Percentiles rank a stretch among this genome's conserved stretches.
Conservation (phyloP, 208 protist genomes). For the Acanthamoeba quina region DNA sequence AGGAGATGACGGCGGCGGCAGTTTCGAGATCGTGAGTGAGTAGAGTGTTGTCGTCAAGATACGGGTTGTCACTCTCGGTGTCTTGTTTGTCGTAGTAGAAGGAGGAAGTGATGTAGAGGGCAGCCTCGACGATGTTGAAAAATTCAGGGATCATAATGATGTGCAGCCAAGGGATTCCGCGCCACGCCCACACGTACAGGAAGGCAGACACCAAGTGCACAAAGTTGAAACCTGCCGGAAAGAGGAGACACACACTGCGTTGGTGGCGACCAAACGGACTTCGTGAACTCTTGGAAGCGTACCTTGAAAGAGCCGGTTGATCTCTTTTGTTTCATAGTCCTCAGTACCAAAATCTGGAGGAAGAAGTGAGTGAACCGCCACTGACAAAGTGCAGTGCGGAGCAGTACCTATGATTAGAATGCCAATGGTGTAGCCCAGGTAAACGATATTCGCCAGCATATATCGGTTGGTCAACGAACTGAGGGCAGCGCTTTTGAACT, state of each 20-base stretch:
- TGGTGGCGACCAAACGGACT: not conserved
- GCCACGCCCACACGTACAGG: not conserved
- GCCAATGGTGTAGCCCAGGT: constrained; percentile 7
- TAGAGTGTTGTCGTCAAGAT: not conserved
- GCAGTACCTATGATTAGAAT: not conserved
- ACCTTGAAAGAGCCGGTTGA: constrained; percentile 8
- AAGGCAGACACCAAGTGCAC: not conserved
- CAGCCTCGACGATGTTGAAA: not conserved
- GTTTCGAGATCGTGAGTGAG: not conserved
- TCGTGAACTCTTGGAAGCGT: not conserved
- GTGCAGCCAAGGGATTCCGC: not conserved
- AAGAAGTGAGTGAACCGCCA: not conserved
- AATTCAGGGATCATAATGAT: not conserved
- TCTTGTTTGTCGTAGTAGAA: constrained; percentile 5
- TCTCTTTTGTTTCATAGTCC: not conserved
- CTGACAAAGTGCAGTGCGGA: too few relatives aligned
- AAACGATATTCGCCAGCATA: not conserved
- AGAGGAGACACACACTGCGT: not conserved
- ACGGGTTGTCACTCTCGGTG: not conserved
- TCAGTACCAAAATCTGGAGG: not conserved
- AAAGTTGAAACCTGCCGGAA: not conserved
- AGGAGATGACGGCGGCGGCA: not conserved
- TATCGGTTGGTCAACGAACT: constrained; percentile 1
- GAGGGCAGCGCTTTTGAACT: not conserved
- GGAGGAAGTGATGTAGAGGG: constrained; percentile 12